These are phyloP conservation scores for Crinitomyces ghanaensis DNA, from an alignment of 805 yeast species.

Conservation along the genomic window DNA sequence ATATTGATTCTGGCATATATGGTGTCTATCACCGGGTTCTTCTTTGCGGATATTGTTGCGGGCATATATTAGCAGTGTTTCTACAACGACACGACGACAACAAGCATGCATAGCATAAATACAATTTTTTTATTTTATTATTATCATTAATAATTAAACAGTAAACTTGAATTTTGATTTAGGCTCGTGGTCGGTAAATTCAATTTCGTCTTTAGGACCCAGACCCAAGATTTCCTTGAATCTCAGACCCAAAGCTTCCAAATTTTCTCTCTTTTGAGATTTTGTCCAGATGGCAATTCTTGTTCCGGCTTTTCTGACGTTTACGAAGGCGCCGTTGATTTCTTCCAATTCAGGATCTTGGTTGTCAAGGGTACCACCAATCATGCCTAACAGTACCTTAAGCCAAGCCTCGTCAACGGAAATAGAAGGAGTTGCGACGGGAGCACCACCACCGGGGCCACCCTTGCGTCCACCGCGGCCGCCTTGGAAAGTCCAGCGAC, in stretches of 20 bases:
- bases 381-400: slow-evolving; percentile 54
- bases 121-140: not conserved
- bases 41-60: slow-evolving; percentile 37
- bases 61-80: too few species aligned
- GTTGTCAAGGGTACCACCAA: slow-evolving; percentile 90
- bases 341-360: slow-evolving; percentile 71
- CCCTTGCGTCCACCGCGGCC: slow-evolving; percentile 8
- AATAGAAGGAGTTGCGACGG: slow-evolving; percentile 22
- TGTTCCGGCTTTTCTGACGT: slow-evolving; percentile 69
- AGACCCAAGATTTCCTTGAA: slow-evolving; percentile 78
- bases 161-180: slow-evolving; percentile 13
- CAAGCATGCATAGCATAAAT: too few species aligned
- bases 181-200: slow-evolving; percentile 59
- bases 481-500: slow-evolving; percentile 75
- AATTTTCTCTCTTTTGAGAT: slow-evolving; percentile 47
- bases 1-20: slow-evolving; percentile 69
- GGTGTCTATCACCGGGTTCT: slow-evolving; percentile 72
- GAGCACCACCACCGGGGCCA: too few species aligned
- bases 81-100: too few species aligned
- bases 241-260: slow-evolving; percentile 71
- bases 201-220: slow-evolving; percentile 62
- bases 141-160: slow-evolving; percentile 4
- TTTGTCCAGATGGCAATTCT: slow-evolving; percentile 92
- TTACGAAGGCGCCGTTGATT: slow-evolving; percentile 89
- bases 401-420: slow-evolving; percentile 88